These are phyloP conservation scores for Cryoendolithus antarcticus DNA, from an alignment of 2,329 filamentous ascomycete genomes.

Conservation along the genomic window DNA sequence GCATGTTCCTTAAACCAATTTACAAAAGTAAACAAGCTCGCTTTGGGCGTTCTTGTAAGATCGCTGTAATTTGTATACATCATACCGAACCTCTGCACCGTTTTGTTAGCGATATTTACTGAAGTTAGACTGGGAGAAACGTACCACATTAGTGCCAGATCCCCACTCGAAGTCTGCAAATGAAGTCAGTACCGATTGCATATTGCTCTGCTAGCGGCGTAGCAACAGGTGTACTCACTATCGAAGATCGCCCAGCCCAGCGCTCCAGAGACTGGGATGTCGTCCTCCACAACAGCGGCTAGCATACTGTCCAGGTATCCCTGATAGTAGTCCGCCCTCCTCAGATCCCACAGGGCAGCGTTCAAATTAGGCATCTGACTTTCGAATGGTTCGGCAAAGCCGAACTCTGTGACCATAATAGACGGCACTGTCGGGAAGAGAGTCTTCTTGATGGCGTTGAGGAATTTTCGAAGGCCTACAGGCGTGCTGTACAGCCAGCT, in stretches of 20 bases:
- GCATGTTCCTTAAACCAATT: too few species aligned
- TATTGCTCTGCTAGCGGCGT: too few species aligned
- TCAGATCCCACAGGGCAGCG: constrained; percentile 20
- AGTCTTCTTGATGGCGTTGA: constrained; percentile 24
- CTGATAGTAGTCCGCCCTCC: constrained; percentile 19
- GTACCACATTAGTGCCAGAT: constrained; percentile 4
- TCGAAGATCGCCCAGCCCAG: constrained; percentile 25
- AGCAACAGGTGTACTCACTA: constrained; percentile 10
- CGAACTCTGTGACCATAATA: constrained; percentile 26
- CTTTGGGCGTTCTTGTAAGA: constrained; percentile 26
- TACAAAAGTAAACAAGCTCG: constrained; percentile 27
- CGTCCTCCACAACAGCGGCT: constrained; percentile 21
- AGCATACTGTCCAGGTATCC: constrained; percentile 25
- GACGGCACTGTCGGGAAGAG: constrained; percentile 31
- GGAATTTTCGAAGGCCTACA: constrained; percentile 23
- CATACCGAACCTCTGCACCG: constrained; percentile 25
- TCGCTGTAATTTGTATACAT: constrained; percentile 25
- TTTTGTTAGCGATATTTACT: too few species aligned
- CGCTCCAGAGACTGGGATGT: constrained; percentile 22
- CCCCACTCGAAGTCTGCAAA: constrained; percentile 20
- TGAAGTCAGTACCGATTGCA: not conserved
- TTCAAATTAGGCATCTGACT: constrained; percentile 13
- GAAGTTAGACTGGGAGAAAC: too few species aligned
- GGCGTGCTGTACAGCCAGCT: constrained; percentile 26
- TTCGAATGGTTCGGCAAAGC: constrained; percentile 25